Conservation (phyloP, 208 protist species). For the Trypanosoma brucei region DNA sequence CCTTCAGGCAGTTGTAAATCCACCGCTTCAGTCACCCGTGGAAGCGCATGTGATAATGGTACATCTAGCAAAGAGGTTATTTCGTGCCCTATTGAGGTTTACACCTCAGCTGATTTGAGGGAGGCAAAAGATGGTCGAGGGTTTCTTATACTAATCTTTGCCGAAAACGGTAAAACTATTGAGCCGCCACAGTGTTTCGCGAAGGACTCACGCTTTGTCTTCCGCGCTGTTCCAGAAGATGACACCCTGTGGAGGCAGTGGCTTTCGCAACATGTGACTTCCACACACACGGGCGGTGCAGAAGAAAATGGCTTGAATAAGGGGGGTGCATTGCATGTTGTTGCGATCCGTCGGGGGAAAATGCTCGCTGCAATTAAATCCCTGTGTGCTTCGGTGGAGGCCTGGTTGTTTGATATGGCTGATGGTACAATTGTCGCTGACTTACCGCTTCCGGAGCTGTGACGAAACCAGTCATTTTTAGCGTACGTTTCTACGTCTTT, state of each 20-base stretch:
- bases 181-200: conserved; percentile 32
- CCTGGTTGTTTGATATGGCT: conserved; percentile 18
- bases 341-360: conserved; percentile 13
- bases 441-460: conserved; percentile 3
- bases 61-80: neutral
- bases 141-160: conserved; percentile 62
- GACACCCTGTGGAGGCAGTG: conserved; percentile 49
- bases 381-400: conserved; percentile 1
- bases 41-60: neutral
- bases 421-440: conserved; percentile 11
- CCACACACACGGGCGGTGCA: neutral
- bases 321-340: neutral
- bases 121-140: conserved; percentile 52
- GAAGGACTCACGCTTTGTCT: conserved; percentile 58
- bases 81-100: conserved; percentile 4
- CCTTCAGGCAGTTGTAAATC: neutral
- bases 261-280: conserved; percentile 19
- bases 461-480: neutral
- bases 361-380: conserved; percentile 20
- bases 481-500: too few species aligned
- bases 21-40: neutral
- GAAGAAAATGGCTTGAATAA: conserved; percentile 1
- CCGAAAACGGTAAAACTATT: conserved; percentile 27
- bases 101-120: conserved; percentile 47
- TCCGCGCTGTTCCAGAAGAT: conserved; percentile 43